Percentiles rank a stretch among this genome's conserved stretches.
phyloP scores from a whole-genome alignment of 306 rosid species.

The Sesbania bispinosa region DNA sequence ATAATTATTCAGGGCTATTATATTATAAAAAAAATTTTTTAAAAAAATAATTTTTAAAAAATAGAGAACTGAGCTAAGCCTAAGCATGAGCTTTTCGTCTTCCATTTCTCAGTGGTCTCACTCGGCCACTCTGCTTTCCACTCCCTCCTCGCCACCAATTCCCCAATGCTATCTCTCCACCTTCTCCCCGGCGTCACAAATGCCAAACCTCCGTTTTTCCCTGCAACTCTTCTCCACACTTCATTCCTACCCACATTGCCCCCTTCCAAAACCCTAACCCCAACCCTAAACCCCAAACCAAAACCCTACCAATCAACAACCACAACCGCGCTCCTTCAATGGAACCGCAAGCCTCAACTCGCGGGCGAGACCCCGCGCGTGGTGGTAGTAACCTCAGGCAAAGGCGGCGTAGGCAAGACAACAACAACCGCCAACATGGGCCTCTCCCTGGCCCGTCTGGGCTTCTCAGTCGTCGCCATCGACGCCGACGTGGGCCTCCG shows the following conservation, averaged over 20 bases:
- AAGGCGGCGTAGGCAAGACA: slow-evolving; percentile 94
- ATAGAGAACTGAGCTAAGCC: background rate
- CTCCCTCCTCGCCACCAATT: background rate
- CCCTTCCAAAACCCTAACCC: slow-evolving; percentile 31
- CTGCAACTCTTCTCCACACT: slow-evolving; percentile 1
- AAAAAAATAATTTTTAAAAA: background rate
- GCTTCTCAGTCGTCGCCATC: slow-evolving; percentile 93
- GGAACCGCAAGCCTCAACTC: slow-evolving; percentile 87
- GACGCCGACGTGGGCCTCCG: slow-evolving; percentile 98
- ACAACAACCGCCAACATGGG: slow-evolving; percentile 95
- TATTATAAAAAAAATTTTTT: no score
- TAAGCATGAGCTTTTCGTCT: background rate
- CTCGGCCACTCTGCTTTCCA: background rate
- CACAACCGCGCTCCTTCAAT: slow-evolving; percentile 70
- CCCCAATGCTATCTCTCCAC: slow-evolving; percentile 54
- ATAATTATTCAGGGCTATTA: no score
- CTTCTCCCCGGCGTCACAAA: slow-evolving; percentile 33
- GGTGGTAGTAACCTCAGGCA: slow-evolving; percentile 87
- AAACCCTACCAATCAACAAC: slow-evolving; percentile 2
- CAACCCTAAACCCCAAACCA: slow-evolving; percentile 21
- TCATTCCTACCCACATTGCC: background rate
- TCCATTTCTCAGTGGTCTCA: background rate
- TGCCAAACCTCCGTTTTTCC: slow-evolving; percentile 26
- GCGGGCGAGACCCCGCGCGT: slow-evolving; percentile 92
- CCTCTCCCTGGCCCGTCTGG: slow-evolving; percentile 90